Base-by-base conservation (phyloP, 176 grass and related monocot genomes). In the Miscanthus lutarioriparius region DNA sequence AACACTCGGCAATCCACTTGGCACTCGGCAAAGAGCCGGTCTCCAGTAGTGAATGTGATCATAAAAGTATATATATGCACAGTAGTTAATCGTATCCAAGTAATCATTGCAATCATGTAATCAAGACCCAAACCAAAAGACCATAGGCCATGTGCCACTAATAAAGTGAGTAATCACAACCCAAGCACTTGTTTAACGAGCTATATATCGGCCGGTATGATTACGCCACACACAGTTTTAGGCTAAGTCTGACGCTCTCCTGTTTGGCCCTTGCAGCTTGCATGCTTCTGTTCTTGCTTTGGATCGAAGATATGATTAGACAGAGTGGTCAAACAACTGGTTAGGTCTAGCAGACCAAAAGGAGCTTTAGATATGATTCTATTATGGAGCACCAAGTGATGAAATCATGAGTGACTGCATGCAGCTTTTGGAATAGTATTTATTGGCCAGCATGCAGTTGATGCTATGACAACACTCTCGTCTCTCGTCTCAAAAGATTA, bases 41-140 rank as follows among this genome's bases (percentile, higher is more conserved):
- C n/a, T n/a, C n/a, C n/a, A n/a, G n/a, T n/a, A n/a, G n/a, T n/a
- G n/a, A n/a, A 40, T 43, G 40, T 43, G 40, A 43, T 43, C 8
- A 2, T 43, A 43, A 43, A 43, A 43, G 39, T 40, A 40, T 30
- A 8, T 39, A 39, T 40, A 77, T 70, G 33, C 36, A 36, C 32
- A 72, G 14, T 64, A 41, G 40, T 16, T 11, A 35, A 71, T 70
- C 37, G 40, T 70, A 41, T 75, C 33, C 23, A 51, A 44, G 82
- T 35, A 61, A 84, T 82, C 35, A 87, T 83, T 36, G 82, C 43
- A 61, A 84, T 82, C 35, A 87, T 83, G 83, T 27, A 48, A 58
- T 36, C 30, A 35, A 86, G 41, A 80, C 51, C 43, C 70, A 45
- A 64, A 70, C 78, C 64, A 62, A 56, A 67, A 76, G 11, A 7